A percentile compares a stretch with the other conserved stretches of the same genome.
Conservation (phyloP, 2,329 filamentous ascomycete genomes). For the Colletotrichum falcatum region DNA sequence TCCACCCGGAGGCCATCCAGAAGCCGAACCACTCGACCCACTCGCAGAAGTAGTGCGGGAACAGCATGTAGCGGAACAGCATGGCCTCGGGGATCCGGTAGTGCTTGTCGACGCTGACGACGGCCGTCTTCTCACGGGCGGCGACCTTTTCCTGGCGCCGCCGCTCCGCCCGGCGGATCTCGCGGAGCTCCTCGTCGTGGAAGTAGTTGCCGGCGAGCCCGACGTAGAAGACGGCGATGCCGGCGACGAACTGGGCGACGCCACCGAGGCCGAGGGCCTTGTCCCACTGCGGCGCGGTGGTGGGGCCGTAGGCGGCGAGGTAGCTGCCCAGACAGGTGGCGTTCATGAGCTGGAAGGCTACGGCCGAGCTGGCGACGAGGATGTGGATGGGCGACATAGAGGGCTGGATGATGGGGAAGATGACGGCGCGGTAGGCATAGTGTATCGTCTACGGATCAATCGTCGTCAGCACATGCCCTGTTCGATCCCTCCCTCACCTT, state of each 20-base stretch:
- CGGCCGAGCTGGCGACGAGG: constrained; percentile 72
- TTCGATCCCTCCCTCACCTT: too few species aligned
- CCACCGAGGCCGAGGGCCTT: constrained; percentile 52
- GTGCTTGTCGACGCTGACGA: constrained; percentile 74
- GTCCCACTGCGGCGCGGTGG: constrained; percentile 65
- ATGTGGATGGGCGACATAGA: constrained; percentile 92
- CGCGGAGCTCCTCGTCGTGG: constrained; percentile 89
- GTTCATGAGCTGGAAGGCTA: constrained; percentile 84
- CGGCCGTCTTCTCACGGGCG: constrained; percentile 52
- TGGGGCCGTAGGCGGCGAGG: constrained; percentile 83
- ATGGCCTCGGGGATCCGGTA: constrained; percentile 89
- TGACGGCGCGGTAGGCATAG: constrained; percentile 89
- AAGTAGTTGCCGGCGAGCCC: constrained; percentile 86
- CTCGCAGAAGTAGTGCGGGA: constrained; percentile 94
- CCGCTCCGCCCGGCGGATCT: constrained; percentile 81
- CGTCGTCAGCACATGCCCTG: too few species aligned
- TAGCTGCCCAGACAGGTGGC: constrained; percentile 82
- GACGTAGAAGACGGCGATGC: constrained; percentile 80
- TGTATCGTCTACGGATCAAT: constrained; percentile 73
- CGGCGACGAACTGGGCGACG: constrained; percentile 65
- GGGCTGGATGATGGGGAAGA: constrained; percentile 85
- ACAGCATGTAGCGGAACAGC: constrained; percentile 85
- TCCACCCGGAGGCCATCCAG: constrained; percentile 79
- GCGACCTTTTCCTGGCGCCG: constrained; percentile 64
- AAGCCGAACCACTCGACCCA: constrained; percentile 97